Base-by-base conservation (phyloP, 139 green algal species). In the Chlorella sp. region DNA sequence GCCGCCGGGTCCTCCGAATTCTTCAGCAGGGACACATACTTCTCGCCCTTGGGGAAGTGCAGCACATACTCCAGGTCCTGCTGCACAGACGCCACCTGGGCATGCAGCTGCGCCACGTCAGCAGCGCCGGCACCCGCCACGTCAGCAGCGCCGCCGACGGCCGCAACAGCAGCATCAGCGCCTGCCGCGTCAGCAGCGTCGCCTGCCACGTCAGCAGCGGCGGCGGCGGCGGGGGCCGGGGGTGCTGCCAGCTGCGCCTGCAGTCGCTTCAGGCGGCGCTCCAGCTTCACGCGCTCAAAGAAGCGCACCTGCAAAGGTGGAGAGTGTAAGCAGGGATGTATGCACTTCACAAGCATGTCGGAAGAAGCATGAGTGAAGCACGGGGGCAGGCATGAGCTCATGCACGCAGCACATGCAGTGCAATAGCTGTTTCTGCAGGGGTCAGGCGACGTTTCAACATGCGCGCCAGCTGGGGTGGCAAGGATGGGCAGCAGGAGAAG, bases 261-360 rank as follows among this genome's bases (percentile, higher is more conserved):
- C 82, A 97, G 81, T 61, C 95, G 88, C 24, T 86, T 76, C 32
- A 97, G 90, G n/a, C 87, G 83, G 0, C 97, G 91, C 91, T 98
- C 96, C 14, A 98, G 39, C 89, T 98, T 98, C 0, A 97, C 92
- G 0, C 96, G 93, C 91, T 98, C 97, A 87, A 98, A 98, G 85
- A 98, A 98, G 15, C 94, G 94, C 9, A 98, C 88, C 94, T 97
- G 93, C 81, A 86, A 40, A 36, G 21, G 40, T 9, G 78, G 75
- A 3, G 34, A 12, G 2, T 12, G 34, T 57, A 9, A 57, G 48
- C 48, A n/a, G n/a, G n/a, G n/a, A n/a, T n/a, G n/a, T n/a, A 57
- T 57, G 48, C 5, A 9, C 48, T 57, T 57, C n/a, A n/a, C n/a
- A n/a, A n/a, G n/a, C n/a, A n/a, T n/a, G n/a, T n/a, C n/a, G n/a